Evolutionary conservation across 768 basidiomycete species (phyloP).

Genomic region (Mycena indigotica): DNA sequence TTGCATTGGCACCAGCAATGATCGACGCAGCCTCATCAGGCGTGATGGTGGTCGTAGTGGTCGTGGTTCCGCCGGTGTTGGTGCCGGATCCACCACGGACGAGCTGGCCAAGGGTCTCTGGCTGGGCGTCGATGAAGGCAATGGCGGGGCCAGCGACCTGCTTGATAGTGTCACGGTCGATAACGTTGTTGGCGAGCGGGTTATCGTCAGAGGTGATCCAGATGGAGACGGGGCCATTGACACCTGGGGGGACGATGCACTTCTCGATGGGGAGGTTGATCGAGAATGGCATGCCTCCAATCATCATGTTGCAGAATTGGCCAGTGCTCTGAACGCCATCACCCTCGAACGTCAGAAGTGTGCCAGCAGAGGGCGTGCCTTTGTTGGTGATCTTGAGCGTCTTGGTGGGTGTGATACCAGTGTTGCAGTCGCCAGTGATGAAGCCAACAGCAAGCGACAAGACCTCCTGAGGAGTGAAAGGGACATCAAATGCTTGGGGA

Average conservation of each 20-base stretch:
- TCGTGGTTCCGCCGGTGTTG: conserved; percentile 23
- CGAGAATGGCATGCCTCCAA: conserved; percentile 59
- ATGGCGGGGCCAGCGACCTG: conserved; percentile 74
- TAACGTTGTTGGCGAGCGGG: conserved; percentile 64
- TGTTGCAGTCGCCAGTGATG: conserved; percentile 64
- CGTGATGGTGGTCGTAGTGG: conserved; percentile 33
- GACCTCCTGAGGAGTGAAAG: conserved; percentile 69
- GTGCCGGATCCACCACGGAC: conserved; percentile 32
- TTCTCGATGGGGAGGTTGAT: conserved; percentile 58
- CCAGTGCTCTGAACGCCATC: conserved; percentile 57
- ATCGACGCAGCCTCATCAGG: conserved; percentile 41
- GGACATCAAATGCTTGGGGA: conserved; percentile 72
- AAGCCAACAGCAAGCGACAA: conserved; percentile 70
- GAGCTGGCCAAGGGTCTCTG: conserved; percentile 53
- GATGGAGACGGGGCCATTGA: conserved; percentile 77
- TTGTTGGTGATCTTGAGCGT: conserved; percentile 65
- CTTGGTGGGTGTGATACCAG: conserved; percentile 61
- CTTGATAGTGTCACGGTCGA: conserved; percentile 52
- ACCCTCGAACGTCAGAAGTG: conserved; percentile 62
- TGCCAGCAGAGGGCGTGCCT: conserved; percentile 45
- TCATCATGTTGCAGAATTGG: conserved; percentile 75
- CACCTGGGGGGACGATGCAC: conserved; percentile 64
- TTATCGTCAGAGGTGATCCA: conserved; percentile 66
- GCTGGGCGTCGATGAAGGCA: conserved; percentile 63
- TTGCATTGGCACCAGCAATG: conserved; percentile 28